These are phyloP conservation scores for Firmiana major DNA, from an alignment of 345 rosid genomes.

Conservation along the genomic window DNA sequence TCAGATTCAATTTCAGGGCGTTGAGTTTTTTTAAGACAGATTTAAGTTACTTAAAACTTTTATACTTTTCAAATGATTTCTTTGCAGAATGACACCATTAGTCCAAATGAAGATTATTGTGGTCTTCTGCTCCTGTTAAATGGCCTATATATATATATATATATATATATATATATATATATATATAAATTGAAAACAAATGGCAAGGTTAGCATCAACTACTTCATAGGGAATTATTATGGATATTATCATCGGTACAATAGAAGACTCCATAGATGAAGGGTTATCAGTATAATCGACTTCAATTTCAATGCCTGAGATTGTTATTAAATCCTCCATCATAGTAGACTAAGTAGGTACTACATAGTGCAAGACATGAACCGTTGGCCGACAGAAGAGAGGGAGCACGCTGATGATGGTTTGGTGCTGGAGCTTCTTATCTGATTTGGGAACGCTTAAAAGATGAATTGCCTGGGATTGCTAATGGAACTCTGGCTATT, in stretches of 20 bases:
- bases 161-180: neutral
- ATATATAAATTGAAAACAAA: neutral
- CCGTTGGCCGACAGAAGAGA: constrained; percentile 72
- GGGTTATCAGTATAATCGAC: neutral
- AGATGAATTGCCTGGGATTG: constrained; percentile 32
- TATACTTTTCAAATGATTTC: too few relatives aligned
- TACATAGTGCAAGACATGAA: neutral
- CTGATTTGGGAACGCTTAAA: constrained; percentile 43
- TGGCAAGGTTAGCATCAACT: neutral
- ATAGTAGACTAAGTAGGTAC: neutral
- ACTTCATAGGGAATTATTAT: neutral
- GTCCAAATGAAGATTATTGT: neutral
- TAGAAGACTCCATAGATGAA: neutral
- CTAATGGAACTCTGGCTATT: constrained; percentile 28
- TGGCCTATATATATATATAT: neutral
- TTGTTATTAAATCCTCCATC: neutral
- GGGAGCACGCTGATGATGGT: constrained; percentile 42
- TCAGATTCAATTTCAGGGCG: too few relatives aligned
- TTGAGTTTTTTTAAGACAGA: too few relatives aligned
- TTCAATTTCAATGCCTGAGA: neutral
- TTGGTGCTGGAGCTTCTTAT: constrained; percentile 25
- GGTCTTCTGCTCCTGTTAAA: neutral
- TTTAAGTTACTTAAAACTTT: too few relatives aligned
- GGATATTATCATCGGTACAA: neutral
- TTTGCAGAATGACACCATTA: too few relatives aligned